Conservation (phyloP, 441 rosid species). For the Gossypium schwendimanii region DNA sequence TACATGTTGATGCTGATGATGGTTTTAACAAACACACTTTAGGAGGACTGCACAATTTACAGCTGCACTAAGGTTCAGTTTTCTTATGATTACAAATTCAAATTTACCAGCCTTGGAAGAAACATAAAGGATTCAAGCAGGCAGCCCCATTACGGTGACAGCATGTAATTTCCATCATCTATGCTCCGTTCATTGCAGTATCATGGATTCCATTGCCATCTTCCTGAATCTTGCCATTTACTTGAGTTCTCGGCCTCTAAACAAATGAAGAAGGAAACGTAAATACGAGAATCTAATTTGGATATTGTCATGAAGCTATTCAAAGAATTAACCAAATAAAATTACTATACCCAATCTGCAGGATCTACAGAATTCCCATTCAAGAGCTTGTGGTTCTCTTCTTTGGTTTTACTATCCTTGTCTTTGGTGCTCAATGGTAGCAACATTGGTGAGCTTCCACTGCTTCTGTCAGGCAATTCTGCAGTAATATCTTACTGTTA, state of each 20-base stretch:
- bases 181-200: conserved; percentile 70
- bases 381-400: conserved; percentile 91
- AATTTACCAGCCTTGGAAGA: conserved; percentile 22
- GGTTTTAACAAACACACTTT: conserved; percentile 13
- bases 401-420: conserved; percentile 61
- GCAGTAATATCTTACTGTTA: conserved; percentile 25
- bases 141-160: conserved; percentile 13
- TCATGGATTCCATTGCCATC: conserved; percentile 64
- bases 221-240: conserved; percentile 75
- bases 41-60: conserved; percentile 24
- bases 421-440: conserved; percentile 61
- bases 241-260: conserved; percentile 84
- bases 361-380: conserved; percentile 83
- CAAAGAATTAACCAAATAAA: not conserved
- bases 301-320: not conserved
- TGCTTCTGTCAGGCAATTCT: conserved; percentile 80
- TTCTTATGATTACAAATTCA: conserved; percentile 31
- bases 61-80: conserved; percentile 18
- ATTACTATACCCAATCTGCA: conserved; percentile 65
- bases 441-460: conserved; percentile 35
- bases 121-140: conserved; percentile 5
- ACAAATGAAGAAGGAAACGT: not conserved
- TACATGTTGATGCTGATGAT: conserved; percentile 26
- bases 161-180: conserved; percentile 27
- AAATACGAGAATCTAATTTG: not conserved